These are phyloP conservation scores for Solanum commersonii DNA, from an alignment of 257 asterid genomes.

Conservation along the genomic window DNA sequence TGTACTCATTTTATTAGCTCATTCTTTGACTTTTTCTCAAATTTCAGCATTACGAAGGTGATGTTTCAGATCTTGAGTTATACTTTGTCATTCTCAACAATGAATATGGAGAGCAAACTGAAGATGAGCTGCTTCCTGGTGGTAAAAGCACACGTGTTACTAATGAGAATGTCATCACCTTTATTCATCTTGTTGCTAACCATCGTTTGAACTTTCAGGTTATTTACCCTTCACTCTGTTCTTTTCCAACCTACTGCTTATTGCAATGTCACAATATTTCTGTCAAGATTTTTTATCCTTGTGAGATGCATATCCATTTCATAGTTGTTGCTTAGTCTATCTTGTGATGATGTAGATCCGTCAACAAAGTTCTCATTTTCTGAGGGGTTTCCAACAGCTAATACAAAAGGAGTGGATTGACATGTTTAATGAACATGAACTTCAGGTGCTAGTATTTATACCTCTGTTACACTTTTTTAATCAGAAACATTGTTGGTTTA, in stretches of 20 bases:
- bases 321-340: background rate
- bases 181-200: conserved; percentile 91
- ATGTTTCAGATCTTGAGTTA: conserved; percentile 71
- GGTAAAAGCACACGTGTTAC: conserved; percentile 80
- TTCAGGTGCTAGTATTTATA: conserved; percentile 53
- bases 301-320: background rate
- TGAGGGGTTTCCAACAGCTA: conserved; percentile 90
- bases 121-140: conserved; percentile 86
- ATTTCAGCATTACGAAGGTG: conserved; percentile 72
- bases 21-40: conserved; percentile 6
- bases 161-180: conserved; percentile 84
- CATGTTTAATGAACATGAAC: conserved; percentile 97
- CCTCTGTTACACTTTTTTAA: background rate
- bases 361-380: conserved; percentile 86
- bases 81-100: conserved; percentile 82
- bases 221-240: background rate
- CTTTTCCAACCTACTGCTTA: background rate
- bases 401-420: conserved; percentile 88
- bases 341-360: conserved; percentile 58
- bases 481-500: background rate
- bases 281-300: background rate
- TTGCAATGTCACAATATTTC: background rate
- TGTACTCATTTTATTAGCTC: background rate
- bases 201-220: conserved; percentile 93
- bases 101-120: conserved; percentile 95